A percentile compares a stretch with the other conserved stretches of the same genome.
Evolutionary conservation across 2,329 filamentous ascomycete genomes (phyloP).

Genomic region (Aspergillaceae sp.): DNA sequence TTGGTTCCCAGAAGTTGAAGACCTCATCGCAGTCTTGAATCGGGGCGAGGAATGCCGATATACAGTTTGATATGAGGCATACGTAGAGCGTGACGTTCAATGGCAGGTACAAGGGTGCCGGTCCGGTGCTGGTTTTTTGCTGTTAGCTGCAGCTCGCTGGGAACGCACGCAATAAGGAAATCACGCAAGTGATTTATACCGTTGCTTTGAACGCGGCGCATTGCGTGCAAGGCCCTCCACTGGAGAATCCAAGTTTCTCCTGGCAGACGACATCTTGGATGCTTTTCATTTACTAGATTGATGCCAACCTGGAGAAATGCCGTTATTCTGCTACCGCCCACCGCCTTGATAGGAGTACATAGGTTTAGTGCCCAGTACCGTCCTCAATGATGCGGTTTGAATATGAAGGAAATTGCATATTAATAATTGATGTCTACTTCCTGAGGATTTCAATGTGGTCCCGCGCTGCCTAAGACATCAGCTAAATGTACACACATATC

Average conservation of each 20-base stretch:
- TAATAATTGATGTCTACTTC: too few species aligned
- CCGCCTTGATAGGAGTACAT: too few species aligned
- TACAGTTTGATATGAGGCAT: conserved; percentile 62
- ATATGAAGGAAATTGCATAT: too few species aligned
- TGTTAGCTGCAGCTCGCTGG: conserved; percentile 9
- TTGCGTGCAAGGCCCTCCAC: conserved; percentile 2
- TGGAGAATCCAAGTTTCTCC: conserved; percentile 7
- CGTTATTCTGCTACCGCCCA: too few species aligned
- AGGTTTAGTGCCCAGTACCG: too few species aligned
- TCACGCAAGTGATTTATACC: conserved; percentile 11
- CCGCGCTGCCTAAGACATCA: too few species aligned
- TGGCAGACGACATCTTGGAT: conserved; percentile 12
- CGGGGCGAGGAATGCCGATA: conserved; percentile 74
- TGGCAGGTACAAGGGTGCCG: conserved; percentile 53
- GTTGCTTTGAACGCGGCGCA: conserved; percentile 17
- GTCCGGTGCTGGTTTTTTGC: conserved; percentile 4
- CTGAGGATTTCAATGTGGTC: too few species aligned
- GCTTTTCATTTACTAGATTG: too few species aligned
- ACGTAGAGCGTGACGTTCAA: conserved; percentile 72
- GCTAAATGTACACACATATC: too few species aligned
- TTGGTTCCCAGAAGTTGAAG: conserved; percentile 98
- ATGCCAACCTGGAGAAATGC: too few species aligned
- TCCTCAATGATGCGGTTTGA: too few species aligned
- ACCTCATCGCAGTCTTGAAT: conserved; percentile 98
- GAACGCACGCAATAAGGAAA: not conserved